Evolutionary conservation across 768 basidiomycete genomes (phyloP), one percentile per base, ranked within the genome.

Genomic region (Gymnopilus dilepis): DNA sequence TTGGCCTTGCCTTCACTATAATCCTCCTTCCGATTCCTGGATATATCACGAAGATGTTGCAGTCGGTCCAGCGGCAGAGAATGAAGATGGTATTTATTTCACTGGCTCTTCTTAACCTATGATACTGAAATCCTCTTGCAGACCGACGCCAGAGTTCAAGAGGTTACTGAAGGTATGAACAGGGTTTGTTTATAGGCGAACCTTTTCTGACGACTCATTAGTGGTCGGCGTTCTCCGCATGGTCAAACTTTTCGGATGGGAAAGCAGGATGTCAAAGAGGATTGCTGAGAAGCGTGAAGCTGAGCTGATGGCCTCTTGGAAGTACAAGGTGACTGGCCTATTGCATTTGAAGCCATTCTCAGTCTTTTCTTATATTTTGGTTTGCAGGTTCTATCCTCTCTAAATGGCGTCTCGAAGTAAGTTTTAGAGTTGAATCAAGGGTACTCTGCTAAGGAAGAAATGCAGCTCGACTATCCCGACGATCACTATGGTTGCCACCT

Each of bases 201-300:
- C 17, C 40, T 3, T 6, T 26, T 13, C 22, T n/a, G 9, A 28
- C 6, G 19, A 17, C 19, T 42, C n/a, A 15, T 4, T 3, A 34
- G 85, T 77, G 6, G 77, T 87, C 68, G 79, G 78, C 60, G 80
- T 85, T 24, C 67, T 88, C 8, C 82, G 88, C n/a, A 89, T 90
- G 84, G 77, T 90, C 69, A 91, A 91, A 72, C 74, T 91, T 40
- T 90, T 92, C 66, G 90, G 81, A 6, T 84, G 90, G 82, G 82
- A 87, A 79, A 79, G 81, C 59, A 80, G 83, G 50, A 82, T 89
- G 69, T 76, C 82, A 24, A 70, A 79, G 12, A 78, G 79, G 50
- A 76, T 94, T 45, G 72, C 78, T 21, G 80, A 80, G 34, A 85
- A 84, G 66, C 82, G 91, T 60, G 82, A 87, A 41, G 80, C 80